Base-by-base conservation (phyloP, 2,329 filamentous ascomycete species). In the Curvularia eragrostidis region DNA sequence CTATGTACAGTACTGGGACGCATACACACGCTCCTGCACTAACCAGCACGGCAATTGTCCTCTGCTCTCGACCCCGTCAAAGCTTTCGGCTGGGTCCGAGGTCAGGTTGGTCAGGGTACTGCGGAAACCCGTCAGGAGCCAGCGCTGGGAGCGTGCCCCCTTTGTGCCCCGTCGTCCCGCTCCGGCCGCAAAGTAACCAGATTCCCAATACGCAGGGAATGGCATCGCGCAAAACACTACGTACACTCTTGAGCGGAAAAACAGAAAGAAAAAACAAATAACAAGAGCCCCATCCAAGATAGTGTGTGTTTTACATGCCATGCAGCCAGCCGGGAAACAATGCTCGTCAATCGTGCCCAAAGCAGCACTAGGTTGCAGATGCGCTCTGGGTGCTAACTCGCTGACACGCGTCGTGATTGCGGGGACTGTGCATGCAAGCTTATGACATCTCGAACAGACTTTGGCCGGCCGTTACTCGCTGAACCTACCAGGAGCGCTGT, bases 61-160 rank as follows among this genome's bases (percentile, higher is more conserved):
- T 48, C 52, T 48, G 42, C 41, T 59, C 39, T 49, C 55, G 24
- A 57, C 43, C 34, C 49, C 36, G 48, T 58, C 60, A 56, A 54
- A 63, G 54, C 58, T 44, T 56, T 68, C 68, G 66, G 69, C 55
- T 63, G 56, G 52, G 59, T 53, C 71, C 71, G 70, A 70, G 41
- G 56, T 61, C 59, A 67, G 12, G 30, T 32, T 13, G 60, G 62
- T 62, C 60, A 67, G 60, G 62, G 66, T 65, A 64, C 59, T 56
- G 44, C 58, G 56, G 66, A 61, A 65, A 55, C 54, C 47, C 55
- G 51, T 56, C 59, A 62, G 63, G 64, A 70, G 69, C 70, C 71
- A 74, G 56, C 52, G 54, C 63, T 62, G 58, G 71, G 71, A 68
- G 67, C 71, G 71, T 75, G 72, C 71, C 64, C 54, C 46, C 57